phyloP scores from a whole-genome alignment of 2,329 filamentous ascomycete species.

The Talaromyces sp. region DNA sequence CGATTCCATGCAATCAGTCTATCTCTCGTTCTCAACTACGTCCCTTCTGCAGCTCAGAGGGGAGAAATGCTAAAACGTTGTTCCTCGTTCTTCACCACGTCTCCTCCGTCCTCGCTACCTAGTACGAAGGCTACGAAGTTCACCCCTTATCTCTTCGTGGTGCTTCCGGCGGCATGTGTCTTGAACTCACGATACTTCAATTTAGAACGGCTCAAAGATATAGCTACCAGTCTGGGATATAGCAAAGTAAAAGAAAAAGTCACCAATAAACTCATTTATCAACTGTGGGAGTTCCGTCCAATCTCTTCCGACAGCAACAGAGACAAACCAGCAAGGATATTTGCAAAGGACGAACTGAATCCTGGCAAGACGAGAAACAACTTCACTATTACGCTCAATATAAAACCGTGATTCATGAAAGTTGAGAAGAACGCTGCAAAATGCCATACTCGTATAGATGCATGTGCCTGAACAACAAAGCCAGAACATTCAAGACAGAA shows the following conservation, averaged over 20 bases:
- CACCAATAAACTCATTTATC: slow-evolving; percentile 81
- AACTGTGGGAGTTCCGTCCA: slow-evolving; percentile 64
- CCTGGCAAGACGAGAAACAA: slow-evolving; percentile 79
- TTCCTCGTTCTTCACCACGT: slow-evolving; percentile 60
- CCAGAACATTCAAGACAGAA: background rate
- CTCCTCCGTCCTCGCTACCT: slow-evolving; percentile 16
- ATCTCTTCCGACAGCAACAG: slow-evolving; percentile 18
- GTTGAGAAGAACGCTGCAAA: slow-evolving; percentile 8
- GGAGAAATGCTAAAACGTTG: slow-evolving; percentile 83
- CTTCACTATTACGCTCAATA: slow-evolving; percentile 69
- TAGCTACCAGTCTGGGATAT: slow-evolving; percentile 79
- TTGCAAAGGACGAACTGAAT: slow-evolving; percentile 72
- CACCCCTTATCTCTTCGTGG: slow-evolving; percentile 68
- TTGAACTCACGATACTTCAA: slow-evolving; percentile 88
- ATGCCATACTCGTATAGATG: slow-evolving; percentile 3
- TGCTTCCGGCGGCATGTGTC: slow-evolving; percentile 83
- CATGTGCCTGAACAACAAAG: background rate
- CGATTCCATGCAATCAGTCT: slow-evolving; percentile 87
- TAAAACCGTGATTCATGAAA: slow-evolving; percentile 2
- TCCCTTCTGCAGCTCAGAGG: slow-evolving; percentile 68
- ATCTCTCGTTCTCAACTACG: slow-evolving; percentile 90
- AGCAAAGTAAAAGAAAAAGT: slow-evolving; percentile 61
- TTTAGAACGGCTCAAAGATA: slow-evolving; percentile 61
- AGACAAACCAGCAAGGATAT: slow-evolving; percentile 36
- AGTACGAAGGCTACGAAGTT: slow-evolving; percentile 27